Evolutionary conservation across 2,329 filamentous ascomycete species (phyloP).

Genomic region (Colletotrichum destructivum): DNA sequence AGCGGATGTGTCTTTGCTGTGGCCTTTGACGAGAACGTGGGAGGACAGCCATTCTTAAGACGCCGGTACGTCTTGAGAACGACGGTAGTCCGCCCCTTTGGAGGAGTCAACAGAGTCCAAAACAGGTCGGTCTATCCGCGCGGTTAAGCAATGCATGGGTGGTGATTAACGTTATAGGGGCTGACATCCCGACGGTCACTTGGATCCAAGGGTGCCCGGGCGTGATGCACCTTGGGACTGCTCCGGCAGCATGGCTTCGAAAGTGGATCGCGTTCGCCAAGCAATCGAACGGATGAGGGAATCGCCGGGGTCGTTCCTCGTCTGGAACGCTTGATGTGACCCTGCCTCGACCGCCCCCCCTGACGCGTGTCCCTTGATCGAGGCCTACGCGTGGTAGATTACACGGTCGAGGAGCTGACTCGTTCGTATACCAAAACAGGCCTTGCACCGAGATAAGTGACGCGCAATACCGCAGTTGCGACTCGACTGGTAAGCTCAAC

Average conservation of each 20-base stretch:
- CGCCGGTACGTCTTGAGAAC: neutral
- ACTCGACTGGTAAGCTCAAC: neutral
- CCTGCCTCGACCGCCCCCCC: neutral
- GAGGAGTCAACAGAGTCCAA: neutral
- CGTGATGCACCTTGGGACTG: neutral
- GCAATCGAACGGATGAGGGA: neutral
- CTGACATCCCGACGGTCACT: neutral
- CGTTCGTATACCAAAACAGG: neutral
- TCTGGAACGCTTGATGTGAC: neutral
- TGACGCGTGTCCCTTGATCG: neutral
- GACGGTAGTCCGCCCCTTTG: too few relatives aligned
- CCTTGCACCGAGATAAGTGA: neutral
- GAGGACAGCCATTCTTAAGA: neutral
- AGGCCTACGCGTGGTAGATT: neutral
- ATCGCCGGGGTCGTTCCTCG: neutral
- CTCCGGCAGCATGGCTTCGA: neutral
- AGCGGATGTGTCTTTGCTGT: neutral
- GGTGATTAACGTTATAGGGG: neutral
- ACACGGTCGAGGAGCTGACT: neutral
- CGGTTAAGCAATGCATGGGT: neutral
- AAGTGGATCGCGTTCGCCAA: conserved; percentile 2
- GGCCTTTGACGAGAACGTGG: too few relatives aligned
- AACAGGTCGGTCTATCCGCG: neutral
- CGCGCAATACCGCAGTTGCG: too few relatives aligned
- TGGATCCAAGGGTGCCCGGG: neutral